Conservation (phyloP, 768 basidiomycete genomes). For the Boletus tomentosulus region DNA sequence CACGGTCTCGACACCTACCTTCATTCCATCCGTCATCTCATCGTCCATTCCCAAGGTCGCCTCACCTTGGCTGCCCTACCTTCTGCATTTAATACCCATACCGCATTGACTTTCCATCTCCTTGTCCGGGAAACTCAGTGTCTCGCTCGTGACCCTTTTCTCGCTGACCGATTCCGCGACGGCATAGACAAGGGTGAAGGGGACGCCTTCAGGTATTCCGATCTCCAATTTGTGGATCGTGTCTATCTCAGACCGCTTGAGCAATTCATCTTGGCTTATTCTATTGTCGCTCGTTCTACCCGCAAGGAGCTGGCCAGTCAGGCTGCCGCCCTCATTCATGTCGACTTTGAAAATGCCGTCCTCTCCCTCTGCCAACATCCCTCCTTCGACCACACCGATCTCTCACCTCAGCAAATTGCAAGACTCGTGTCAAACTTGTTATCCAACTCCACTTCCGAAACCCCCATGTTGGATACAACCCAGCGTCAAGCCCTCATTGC, state of each 20-base stretch:
- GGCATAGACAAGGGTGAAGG: conserved; percentile 87
- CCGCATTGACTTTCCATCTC: conserved; percentile 76
- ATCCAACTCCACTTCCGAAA: conserved; percentile 62
- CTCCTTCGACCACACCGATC: conserved; percentile 77
- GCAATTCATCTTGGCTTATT: conserved; percentile 69
- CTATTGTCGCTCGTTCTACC: conserved; percentile 62
- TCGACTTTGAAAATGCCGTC: conserved; percentile 79
- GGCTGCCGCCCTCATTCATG: conserved; percentile 64
- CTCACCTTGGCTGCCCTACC: conserved; percentile 56
- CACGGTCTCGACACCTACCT: conserved; percentile 97
- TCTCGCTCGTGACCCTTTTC: conserved; percentile 84
- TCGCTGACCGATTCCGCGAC: conserved; percentile 87
- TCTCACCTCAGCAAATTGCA: conserved; percentile 67
- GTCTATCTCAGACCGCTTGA: conserved; percentile 78
- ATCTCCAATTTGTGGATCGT: conserved; percentile 80
- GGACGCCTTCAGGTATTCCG: conserved; percentile 77
- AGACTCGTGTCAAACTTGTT: conserved; percentile 80
- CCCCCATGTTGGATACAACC: conserved; percentile 63
- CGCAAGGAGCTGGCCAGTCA: conserved; percentile 53
- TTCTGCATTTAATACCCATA: conserved; percentile 68
- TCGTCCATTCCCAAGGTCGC: conserved; percentile 79
- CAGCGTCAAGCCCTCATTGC: conserved; percentile 74
- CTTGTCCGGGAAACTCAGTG: conserved; percentile 86
- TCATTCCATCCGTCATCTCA: conserved; percentile 95
- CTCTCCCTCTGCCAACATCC: conserved; percentile 74